Evolutionary conservation across 768 basidiomycete genomes (phyloP).

Genomic region (Botryobasidium botryosum): DNA sequence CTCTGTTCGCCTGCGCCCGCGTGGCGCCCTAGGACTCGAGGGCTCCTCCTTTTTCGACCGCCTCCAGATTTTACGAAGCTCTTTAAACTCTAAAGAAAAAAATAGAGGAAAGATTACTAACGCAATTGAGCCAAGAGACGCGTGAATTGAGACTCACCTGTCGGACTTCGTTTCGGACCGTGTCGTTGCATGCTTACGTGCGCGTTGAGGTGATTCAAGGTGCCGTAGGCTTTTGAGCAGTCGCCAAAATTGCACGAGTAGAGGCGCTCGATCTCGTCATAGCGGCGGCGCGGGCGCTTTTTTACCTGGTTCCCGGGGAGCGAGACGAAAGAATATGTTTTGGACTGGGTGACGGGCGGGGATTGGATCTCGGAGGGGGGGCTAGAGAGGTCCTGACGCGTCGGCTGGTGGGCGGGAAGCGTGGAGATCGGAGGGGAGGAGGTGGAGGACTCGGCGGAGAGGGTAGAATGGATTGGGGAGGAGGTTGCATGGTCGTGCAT

Average conservation of each 20-base stretch:
- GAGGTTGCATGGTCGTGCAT: no score
- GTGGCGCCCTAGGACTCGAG: no score
- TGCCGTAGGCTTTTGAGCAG: conserved; percentile 75
- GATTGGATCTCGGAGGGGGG: no score
- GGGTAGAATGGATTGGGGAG: no score
- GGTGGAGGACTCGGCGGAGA: no score
- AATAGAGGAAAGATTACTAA: conserved; percentile 6
- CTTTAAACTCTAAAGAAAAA: conserved; percentile 72
- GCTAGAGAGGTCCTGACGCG: no score
- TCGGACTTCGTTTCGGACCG: conserved; percentile 74
- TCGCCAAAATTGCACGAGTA: conserved; percentile 16
- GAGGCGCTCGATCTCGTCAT: conserved; percentile 13
- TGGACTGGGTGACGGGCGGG: no score
- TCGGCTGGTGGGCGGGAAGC: no score
- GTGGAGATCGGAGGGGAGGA: no score
- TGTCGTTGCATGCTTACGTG: conserved; percentile 99
- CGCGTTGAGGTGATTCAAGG: conserved; percentile 92
- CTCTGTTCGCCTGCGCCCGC: no score
- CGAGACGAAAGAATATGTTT: conserved; percentile 10
- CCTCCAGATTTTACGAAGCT: conserved; percentile 91
- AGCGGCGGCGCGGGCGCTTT: conserved; percentile 10
- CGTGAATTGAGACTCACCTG: conserved; percentile 38
- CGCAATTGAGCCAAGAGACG: conserved; percentile 11
- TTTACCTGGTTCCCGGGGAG: conserved; percentile 8
- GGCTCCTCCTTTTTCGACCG: conserved; percentile 77